A percentile compares a stretch with the other conserved stretches of the same genome.
Evolutionary conservation across 768 basidiomycete species (phyloP).

Genomic region (Agrocybe praecox): DNA sequence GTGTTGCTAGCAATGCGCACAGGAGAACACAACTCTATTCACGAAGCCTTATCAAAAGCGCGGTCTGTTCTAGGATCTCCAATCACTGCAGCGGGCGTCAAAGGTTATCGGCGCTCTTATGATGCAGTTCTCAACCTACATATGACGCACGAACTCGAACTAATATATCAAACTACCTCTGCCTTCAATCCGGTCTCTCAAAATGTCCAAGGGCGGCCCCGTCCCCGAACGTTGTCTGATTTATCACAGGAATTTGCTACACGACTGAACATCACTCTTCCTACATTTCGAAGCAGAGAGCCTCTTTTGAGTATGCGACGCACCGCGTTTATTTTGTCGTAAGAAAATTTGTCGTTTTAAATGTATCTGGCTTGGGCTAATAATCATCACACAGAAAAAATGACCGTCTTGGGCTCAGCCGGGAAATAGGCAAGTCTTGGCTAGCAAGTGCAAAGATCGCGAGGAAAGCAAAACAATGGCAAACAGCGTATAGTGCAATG

Average conservation of each 20-base stretch:
- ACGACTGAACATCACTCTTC: constrained; percentile 77
- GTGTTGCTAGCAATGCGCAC: constrained; percentile 80
- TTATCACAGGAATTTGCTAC: constrained; percentile 55
- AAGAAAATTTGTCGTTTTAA: constrained; percentile 20
- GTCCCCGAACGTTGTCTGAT: constrained; percentile 38
- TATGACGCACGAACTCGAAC: constrained; percentile 81
- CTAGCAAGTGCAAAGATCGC: constrained; percentile 94
- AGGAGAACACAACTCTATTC: constrained; percentile 46
- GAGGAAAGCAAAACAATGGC: constrained; percentile 91
- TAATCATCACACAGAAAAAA: constrained; percentile 27
- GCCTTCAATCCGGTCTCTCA: constrained; percentile 41
- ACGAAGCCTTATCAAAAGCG: constrained; percentile 59
- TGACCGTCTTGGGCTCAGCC: constrained; percentile 40
- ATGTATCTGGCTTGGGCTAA: not conserved
- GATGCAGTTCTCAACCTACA: constrained; percentile 87
- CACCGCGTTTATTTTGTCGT: constrained; percentile 80
- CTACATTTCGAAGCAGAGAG: constrained; percentile 88
- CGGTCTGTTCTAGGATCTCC: constrained; percentile 76
- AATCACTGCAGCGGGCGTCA: constrained; percentile 78
- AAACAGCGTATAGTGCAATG: constrained; percentile 95
- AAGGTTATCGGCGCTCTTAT: constrained; percentile 86
- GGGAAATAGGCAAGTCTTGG: constrained; percentile 85
- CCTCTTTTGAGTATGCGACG: constrained; percentile 88
- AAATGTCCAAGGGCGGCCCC: constrained; percentile 29
- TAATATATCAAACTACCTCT: constrained; percentile 52